These are phyloP conservation scores for Clathrospora elynae DNA, from an alignment of 2,329 filamentous ascomycete species.

Conservation along the genomic window DNA sequence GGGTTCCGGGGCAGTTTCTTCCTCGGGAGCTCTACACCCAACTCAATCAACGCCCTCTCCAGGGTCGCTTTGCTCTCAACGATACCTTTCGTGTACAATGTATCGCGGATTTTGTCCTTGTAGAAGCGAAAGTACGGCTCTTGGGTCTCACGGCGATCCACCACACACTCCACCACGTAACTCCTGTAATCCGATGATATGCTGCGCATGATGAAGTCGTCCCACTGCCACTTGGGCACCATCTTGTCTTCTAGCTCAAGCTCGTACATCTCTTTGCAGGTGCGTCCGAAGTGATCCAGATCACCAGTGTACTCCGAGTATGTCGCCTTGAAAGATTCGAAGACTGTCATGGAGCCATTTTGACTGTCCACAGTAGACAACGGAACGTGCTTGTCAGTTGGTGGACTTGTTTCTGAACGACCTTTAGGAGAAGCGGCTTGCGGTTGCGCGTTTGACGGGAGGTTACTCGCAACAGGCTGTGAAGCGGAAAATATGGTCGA, in stretches of 20 bases:
- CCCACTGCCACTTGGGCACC: constrained; percentile 48
- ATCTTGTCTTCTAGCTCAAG: constrained; percentile 40
- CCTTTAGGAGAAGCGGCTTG: neutral
- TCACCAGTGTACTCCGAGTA: constrained; percentile 47
- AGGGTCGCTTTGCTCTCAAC: constrained; percentile 24
- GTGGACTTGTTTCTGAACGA: neutral
- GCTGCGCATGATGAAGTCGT: constrained; percentile 47
- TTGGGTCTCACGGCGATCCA: constrained; percentile 28
- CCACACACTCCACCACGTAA: constrained; percentile 32
- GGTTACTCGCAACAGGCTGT: neutral
- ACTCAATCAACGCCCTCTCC: constrained; percentile 28
- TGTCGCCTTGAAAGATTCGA: constrained; percentile 35
- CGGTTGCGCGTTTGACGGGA: neutral
- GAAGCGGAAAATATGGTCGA: neutral
- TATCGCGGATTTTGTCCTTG: constrained; percentile 38
- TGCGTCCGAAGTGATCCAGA: constrained; percentile 38
- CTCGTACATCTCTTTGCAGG: constrained; percentile 36
- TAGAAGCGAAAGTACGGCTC: constrained; percentile 44
- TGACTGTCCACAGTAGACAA: neutral
- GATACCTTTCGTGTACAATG: constrained; percentile 33
- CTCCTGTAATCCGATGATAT: constrained; percentile 38
- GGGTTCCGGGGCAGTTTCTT: no score
- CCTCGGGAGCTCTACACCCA: constrained; percentile 13
- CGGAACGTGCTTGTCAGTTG: neutral
- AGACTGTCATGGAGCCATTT: constrained; percentile 15